Conservation (phyloP, 192 early-diverging fungal species). For the Anaeromyces robustus region DNA sequence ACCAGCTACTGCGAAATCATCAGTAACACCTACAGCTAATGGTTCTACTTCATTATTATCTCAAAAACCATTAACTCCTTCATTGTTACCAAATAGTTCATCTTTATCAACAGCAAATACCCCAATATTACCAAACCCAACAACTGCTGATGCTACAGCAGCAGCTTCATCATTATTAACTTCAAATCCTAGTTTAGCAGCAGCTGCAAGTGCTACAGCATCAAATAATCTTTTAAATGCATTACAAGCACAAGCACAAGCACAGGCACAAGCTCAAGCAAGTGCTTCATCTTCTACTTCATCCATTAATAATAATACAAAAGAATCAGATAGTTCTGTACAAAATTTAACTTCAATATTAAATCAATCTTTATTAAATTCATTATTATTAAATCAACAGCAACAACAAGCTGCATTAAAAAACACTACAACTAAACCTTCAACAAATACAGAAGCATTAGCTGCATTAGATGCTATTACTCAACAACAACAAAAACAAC, state of each 20-base stretch:
- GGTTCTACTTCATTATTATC: not conserved
- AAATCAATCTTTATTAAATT: not conserved
- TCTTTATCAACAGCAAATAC: not conserved
- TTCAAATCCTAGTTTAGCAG: not conserved
- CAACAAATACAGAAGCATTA: too few species aligned
- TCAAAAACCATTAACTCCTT: not conserved
- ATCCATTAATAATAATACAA: not conserved
- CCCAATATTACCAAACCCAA: not conserved
- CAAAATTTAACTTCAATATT: not conserved
- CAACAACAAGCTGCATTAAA: not conserved
- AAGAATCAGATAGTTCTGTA: not conserved
- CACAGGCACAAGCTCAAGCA: too few species aligned
- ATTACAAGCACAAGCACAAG: not conserved
- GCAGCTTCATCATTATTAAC: not conserved
- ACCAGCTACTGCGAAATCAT: not conserved
- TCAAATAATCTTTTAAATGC: not conserved
- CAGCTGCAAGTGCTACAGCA: not conserved
- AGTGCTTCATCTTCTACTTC: not conserved
- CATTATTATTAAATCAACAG: not conserved
- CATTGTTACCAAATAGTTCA: not conserved
- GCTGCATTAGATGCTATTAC: too few species aligned
- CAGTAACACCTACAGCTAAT: not conserved
- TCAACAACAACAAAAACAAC: not conserved
- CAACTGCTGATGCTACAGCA: not conserved
- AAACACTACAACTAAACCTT: too few species aligned